Conservation (phyloP, 148 eudicot genomes). For the Fagopyrum tataricum region DNA sequence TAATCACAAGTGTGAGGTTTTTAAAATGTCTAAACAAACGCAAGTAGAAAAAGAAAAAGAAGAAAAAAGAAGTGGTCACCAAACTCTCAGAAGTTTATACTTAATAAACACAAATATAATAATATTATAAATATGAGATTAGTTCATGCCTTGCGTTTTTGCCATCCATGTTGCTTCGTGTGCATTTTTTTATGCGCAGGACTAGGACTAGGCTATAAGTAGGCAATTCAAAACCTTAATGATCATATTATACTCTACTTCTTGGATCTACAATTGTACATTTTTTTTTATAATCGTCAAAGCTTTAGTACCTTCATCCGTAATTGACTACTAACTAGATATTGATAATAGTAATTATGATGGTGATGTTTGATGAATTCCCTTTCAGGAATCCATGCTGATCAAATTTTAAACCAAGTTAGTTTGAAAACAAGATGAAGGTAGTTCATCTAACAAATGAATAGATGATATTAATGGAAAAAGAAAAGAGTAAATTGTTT, state of each 20-base stretch:
- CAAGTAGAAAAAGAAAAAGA: not conserved
- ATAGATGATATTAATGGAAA: too few relatives aligned
- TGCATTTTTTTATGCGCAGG: not conserved
- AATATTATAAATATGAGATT: not conserved
- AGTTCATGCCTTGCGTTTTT: conserved; percentile 3
- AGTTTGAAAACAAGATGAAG: not conserved
- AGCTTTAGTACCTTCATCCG: not conserved
- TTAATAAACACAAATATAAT: not conserved
- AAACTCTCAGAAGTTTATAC: conserved; percentile 2
- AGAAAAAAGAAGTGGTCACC: conserved; percentile 3
- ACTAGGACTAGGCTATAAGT: not conserved
- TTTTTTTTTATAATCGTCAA: not conserved
- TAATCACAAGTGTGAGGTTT: not conserved
- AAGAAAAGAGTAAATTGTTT: too few relatives aligned
- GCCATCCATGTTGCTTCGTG: not conserved
- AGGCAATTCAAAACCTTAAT: not conserved
- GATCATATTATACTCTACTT: not conserved
- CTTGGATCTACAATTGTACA: not conserved
- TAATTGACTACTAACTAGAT: not conserved
- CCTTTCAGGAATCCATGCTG: not conserved
- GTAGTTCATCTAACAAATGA: not conserved
- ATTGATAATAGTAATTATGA: not conserved
- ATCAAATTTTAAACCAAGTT: not conserved
- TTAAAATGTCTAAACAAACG: not conserved
- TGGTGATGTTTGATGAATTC: not conserved